Evolutionary conservation across 345 rosid species (phyloP), one percentile per base, ranked within the genome.

Genomic region (Pseudoturritis turrita): DNA sequence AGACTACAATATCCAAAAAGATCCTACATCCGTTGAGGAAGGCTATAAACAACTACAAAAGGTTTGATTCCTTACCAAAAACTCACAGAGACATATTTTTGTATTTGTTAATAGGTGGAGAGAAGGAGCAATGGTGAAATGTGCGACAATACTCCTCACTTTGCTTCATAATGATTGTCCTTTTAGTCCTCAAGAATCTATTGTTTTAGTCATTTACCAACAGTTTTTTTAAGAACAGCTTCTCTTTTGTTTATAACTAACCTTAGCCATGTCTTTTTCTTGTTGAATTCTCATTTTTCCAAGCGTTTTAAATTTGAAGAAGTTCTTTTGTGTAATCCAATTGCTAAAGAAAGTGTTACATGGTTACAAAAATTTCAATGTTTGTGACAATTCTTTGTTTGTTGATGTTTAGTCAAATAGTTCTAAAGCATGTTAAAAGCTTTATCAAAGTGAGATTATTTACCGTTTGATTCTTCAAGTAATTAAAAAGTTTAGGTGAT

Each of bases 101-200:
- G n/a, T n/a, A n/a, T n/a, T 14, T 10, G 1, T 19, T 37, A 23
- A 17, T 88, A 96, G 98, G 99, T 97, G 0, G 98, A 90, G 78
- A 84, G 79, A 85, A 74, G 97, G 98, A 22, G 91, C 92, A 50
- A 88, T 96, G 96, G 96, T 90, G 74, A 92, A 72, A 85, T 96
- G 97, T 56, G 98, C 92, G 10, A 84, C 88, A 0, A 85, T 83
- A 64, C 92, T 96, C 4, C 86, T 92, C 29, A 55, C 79, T 96
- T 80, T 96, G 99, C 81, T 62, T 88, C 63, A 55, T 92, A 71
- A 90, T 96, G 99, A 75, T 92, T 80, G 77, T 87, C 62, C 95
- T 90, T 70, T 81, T 96, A 67, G 64, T 96, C 58, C 83, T 96
- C 59, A 96, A 96, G 85, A 83, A 80, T 55, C 19, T 88, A 7